A percentile compares a stretch with the other conserved stretches of the same genome.
Evolutionary conservation across 108 stramenopile species (phyloP).

Genomic region (Cyclotella kingstonii): DNA sequence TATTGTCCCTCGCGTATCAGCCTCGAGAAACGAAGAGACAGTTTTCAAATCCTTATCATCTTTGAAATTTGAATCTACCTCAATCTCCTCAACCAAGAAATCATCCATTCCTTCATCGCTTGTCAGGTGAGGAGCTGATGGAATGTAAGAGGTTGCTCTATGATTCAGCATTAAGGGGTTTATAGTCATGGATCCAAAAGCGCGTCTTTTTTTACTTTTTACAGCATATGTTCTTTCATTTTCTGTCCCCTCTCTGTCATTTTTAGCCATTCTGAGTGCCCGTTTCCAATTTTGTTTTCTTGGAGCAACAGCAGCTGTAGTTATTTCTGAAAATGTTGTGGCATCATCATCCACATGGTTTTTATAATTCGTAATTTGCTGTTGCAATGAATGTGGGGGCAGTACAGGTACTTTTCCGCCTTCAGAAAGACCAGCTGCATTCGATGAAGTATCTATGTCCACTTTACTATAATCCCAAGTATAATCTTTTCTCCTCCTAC

Average conservation of each 20-base stretch:
- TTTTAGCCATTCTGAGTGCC: not conserved
- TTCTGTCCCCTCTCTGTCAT: too few species aligned
- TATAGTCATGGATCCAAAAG: conserved; percentile 8
- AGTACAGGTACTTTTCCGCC: too few species aligned
- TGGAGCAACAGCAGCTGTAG: conserved; percentile 29
- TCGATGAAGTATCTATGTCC: not conserved
- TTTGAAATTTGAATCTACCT: not conserved
- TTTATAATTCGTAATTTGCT: not conserved
- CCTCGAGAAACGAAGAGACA: not conserved
- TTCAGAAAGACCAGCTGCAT: too few species aligned
- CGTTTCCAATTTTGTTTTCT: not conserved
- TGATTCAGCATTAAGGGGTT: not conserved
- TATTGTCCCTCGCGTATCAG: not conserved
- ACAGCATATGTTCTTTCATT: too few species aligned
- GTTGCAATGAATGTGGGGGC: too few species aligned
- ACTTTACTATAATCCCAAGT: not conserved
- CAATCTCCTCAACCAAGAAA: conserved; percentile 4
- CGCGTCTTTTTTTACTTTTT: too few species aligned
- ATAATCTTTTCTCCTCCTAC: not conserved
- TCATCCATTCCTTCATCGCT: too few species aligned
- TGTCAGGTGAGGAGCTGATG: too few species aligned
- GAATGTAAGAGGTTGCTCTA: not conserved
- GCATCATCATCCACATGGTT: conserved; percentile 21
- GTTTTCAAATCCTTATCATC: too few species aligned
- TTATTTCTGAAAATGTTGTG: conserved; percentile 27